phyloP scores from a whole-genome alignment of 306 rosid species.

The Hippophae gyantsensis region DNA sequence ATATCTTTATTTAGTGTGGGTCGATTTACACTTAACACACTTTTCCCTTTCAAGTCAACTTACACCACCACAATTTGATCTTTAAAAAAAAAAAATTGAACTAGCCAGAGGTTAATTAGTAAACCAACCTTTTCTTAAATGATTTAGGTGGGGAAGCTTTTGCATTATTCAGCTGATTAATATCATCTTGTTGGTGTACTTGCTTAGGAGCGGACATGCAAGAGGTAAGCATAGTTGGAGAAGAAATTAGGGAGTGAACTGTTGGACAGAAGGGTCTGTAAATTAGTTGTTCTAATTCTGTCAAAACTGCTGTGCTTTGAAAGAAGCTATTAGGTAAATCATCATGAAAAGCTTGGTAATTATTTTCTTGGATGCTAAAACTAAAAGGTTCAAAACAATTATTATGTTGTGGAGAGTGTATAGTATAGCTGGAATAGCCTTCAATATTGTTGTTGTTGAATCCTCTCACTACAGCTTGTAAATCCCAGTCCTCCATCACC shows the following conservation, averaged over 20 bases:
- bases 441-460: slow-evolving; percentile 13
- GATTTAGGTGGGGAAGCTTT: slow-evolving; percentile 20
- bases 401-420: slow-evolving; percentile 9
- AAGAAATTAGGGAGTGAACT: slow-evolving; percentile 26
- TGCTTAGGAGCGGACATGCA: slow-evolving; percentile 36
- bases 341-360: slow-evolving; percentile 12
- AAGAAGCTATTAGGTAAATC: slow-evolving; percentile 31
- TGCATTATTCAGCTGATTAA: slow-evolving; percentile 12
- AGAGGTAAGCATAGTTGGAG: slow-evolving; percentile 23
- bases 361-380: slow-evolving; percentile 27
- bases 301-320: slow-evolving; percentile 32
- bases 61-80: too few relatives aligned
- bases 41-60: too few relatives aligned
- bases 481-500: slow-evolving; percentile 66
- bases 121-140: slow-evolving; percentile 40
- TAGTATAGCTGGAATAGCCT: slow-evolving; percentile 5
- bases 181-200: slow-evolving; percentile 20
- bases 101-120: neutral
- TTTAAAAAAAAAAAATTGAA: neutral
- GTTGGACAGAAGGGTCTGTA: slow-evolving; percentile 53
- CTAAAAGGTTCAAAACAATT: slow-evolving; percentile 1
- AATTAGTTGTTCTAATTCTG: slow-evolving; percentile 47
- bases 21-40: too few relatives aligned
- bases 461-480: slow-evolving; percentile 76
- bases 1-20: too few relatives aligned